Evolutionary conservation across 768 basidiomycete species (phyloP).

Genomic region (Butyriboletus loyo): DNA sequence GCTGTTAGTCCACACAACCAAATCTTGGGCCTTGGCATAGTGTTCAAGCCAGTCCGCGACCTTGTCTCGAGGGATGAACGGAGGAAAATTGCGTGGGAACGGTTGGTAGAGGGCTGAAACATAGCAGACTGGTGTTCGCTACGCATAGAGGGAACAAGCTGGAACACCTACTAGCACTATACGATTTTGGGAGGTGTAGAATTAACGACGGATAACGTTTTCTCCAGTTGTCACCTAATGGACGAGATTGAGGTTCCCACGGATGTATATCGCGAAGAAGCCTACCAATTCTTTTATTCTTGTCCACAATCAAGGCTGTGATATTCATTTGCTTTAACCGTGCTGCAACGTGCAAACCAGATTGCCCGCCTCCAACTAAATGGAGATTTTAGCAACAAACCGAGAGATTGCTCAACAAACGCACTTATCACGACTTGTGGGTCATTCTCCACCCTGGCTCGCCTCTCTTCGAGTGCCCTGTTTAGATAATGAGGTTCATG

Average conservation of each 20-base stretch:
- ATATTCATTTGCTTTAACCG: conserved; percentile 2
- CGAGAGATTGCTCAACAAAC: not conserved
- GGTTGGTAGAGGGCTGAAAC: conserved; percentile 2
- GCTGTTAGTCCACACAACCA: conserved; percentile 6
- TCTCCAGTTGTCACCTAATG: conserved; percentile 5
- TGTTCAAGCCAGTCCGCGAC: conserved; percentile 4
- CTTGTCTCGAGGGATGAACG: conserved; percentile 4
- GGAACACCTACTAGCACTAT: not conserved
- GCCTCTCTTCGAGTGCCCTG: conserved; percentile 1
- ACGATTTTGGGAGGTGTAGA: not conserved
- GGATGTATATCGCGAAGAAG: not conserved
- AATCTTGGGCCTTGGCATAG: conserved; percentile 2
- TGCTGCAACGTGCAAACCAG: conserved; percentile 1
- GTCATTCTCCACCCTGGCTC: not conserved
- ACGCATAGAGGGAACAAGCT: not conserved
- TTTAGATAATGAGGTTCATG: not conserved
- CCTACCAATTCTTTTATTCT: conserved; percentile 2
- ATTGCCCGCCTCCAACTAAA: conserved; percentile 2
- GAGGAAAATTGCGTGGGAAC: conserved; percentile 2
- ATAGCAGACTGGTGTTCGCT: not conserved
- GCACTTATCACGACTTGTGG: conserved; percentile 6
- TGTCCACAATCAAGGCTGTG: not conserved
- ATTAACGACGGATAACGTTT: conserved; percentile 7
- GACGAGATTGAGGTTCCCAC: not conserved
- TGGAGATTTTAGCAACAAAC: not conserved